Base-by-base conservation (phyloP, 1,284 basidiomycete species). In the Ganoderma resinaceum region DNA sequence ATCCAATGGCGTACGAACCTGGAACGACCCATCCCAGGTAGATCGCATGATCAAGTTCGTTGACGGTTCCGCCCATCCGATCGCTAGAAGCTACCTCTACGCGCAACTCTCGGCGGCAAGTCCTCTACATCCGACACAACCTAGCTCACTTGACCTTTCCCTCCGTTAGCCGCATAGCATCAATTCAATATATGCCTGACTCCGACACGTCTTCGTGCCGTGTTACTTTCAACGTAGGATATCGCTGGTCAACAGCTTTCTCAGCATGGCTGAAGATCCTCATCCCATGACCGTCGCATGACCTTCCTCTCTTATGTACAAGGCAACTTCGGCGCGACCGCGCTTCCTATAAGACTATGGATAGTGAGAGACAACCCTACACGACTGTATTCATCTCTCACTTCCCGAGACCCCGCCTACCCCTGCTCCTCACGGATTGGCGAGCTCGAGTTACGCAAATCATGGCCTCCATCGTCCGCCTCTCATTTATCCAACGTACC, bases 201-300 rank as follows among this genome's bases (percentile, higher is more conserved):
- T 31, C 33, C 55, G 55, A 35, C 31, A n/a, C 53, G 16, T 18
- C 23, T 55, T 46, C 40, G 12, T 20, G 23, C 23, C 14, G n/a
- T 9, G 7, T 62, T 62, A 49, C 29, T 33, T n/a, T 29, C 43
- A 31, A 49, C 18, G 8, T 35, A 46, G 23, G 42, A 61, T 16
- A 18, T 31, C 60, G 42, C 40, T 53, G 49, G 11, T 29, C 53
- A 23, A 35, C 60, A 20, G 35, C 49, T 49, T 64, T 49, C 57
- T 61, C 59, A 33, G 33, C 29, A n/a, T 23, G 40, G 23, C 67
- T 52, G 55, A 29, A n/a, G 26, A 26, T 14, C 18, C 31, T 20
- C 42, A 66, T 67, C 72, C 67, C 68, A 72, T 68, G 72, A 69
- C 61, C 7, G 40, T 31, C 72, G 61, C 72, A 70, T 73, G 72